Percentiles rank a stretch among this genome's conserved stretches.
phyloP scores from a whole-genome alignment of 2,329 filamentous ascomycete species.

The Aspergillus fumigatus region DNA sequence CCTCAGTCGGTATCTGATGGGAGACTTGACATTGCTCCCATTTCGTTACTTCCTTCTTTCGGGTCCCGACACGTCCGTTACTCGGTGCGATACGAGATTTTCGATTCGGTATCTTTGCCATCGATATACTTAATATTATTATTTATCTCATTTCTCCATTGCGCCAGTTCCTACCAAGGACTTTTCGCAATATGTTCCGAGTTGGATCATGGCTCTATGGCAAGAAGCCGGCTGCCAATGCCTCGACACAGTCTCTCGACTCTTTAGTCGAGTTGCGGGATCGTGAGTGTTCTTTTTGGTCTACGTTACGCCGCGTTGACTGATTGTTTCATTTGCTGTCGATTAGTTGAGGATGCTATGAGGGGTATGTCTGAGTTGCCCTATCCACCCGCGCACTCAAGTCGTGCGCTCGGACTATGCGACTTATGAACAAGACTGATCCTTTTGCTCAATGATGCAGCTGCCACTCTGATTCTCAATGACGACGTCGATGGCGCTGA shows the following conservation, averaged over 20 bases:
- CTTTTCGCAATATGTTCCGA: conserved; percentile 31
- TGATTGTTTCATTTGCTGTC: conserved; percentile 12
- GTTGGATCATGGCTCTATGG: conserved; percentile 44
- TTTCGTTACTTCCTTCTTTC: conserved; percentile 16
- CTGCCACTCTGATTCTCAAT: conserved; percentile 72
- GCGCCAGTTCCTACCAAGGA: background rate
- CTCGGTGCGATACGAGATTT: conserved; percentile 6
- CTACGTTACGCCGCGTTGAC: conserved; percentile 13
- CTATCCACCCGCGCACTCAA: background rate
- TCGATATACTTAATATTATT: background rate
- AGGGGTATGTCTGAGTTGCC: conserved; percentile 31
- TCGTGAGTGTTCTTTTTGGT: conserved; percentile 27
- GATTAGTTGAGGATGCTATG: conserved; percentile 39
- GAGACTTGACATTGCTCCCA: conserved; percentile 24
- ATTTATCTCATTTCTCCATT: conserved; percentile 1
- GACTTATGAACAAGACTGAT: conserved; percentile 3
- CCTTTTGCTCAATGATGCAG: conserved; percentile 27
- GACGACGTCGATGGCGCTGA: conserved; percentile 87
- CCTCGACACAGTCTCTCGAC: conserved; percentile 53
- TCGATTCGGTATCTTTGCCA: background rate
- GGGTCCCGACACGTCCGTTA: conserved; percentile 15
- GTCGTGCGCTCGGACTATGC: background rate
- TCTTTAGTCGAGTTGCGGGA: conserved; percentile 54
- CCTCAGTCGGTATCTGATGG: conserved; percentile 16
- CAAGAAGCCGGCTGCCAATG: conserved; percentile 36